A percentile compares a stretch with the other conserved stretches of the same genome.
These are phyloP conservation scores for Cordyceps tenuipes DNA, from an alignment of 2,329 filamentous ascomycete species.

Conservation along the genomic window DNA sequence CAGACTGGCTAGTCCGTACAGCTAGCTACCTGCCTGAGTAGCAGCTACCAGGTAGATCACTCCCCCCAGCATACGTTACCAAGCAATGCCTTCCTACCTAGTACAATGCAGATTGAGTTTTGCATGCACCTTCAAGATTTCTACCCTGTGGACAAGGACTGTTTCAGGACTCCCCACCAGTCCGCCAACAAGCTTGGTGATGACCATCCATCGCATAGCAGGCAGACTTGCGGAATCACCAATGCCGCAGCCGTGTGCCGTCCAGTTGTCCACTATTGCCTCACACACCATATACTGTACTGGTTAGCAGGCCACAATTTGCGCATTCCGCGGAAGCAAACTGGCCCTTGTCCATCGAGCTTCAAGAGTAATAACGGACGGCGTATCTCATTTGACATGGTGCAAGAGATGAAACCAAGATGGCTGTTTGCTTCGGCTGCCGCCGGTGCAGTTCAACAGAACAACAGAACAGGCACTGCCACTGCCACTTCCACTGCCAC, in stretches of 20 bases:
- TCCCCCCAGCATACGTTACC: background rate
- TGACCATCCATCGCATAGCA: background rate
- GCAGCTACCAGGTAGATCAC: background rate
- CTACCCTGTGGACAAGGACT: background rate
- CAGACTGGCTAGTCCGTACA: background rate
- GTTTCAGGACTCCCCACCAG: conserved; percentile 6
- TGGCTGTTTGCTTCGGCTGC: conserved; percentile 4
- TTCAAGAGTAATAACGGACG: background rate
- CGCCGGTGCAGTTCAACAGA: background rate
- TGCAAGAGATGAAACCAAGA: background rate
- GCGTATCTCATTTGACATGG: background rate
- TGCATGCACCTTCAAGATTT: background rate
- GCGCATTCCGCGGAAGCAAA: background rate
- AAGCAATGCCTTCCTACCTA: background rate
- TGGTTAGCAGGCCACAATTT: background rate
- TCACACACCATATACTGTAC: background rate
- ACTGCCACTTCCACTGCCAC: background rate
- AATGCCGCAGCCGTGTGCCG: background rate
- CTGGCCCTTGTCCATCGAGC: background rate
- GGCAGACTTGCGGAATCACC: background rate
- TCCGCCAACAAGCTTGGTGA: background rate
- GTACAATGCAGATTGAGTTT: background rate
- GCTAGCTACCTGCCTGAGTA: background rate
- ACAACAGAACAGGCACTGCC: background rate
- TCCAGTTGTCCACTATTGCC: background rate